Percentiles rank a stretch among this genome's conserved stretches.
Evolutionary conservation across 768 basidiomycete genomes (phyloP).

Genomic region (Chiua virens): DNA sequence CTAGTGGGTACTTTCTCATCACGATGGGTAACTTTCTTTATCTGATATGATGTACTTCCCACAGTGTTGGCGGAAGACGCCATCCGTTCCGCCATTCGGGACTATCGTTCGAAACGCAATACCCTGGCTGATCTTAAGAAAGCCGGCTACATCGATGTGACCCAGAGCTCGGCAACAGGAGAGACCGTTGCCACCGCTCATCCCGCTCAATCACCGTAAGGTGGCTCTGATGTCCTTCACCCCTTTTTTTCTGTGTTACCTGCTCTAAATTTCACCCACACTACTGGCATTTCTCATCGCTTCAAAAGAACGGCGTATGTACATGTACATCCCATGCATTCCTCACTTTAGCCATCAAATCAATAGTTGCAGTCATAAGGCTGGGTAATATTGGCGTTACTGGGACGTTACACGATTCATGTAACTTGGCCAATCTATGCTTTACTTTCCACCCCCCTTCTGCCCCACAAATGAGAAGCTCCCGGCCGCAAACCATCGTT

Average conservation of each 20-base stretch:
- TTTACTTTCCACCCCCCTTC: constrained; percentile 36
- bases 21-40: constrained; percentile 7
- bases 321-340: constrained; percentile 13
- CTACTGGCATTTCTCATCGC: constrained; percentile 17
- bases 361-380: not conserved
- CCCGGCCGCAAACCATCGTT: constrained; percentile 91
- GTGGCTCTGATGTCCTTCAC: not conserved
- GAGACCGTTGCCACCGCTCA: constrained; percentile 55
- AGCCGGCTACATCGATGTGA: constrained; percentile 68
- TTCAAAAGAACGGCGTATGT: constrained; percentile 14
- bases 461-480: constrained; percentile 78
- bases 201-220: constrained; percentile 36
- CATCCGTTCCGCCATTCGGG: constrained; percentile 95
- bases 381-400: not conserved
- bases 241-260: not conserved
- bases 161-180: constrained; percentile 54
- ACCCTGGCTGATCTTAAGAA: constrained; percentile 50
- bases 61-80: constrained; percentile 97
- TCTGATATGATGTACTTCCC: constrained; percentile 26
- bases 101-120: constrained; percentile 86
- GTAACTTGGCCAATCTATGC: constrained; percentile 18
- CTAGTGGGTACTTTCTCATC: constrained; percentile 57
- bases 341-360: constrained; percentile 3
- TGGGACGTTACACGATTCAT: not conserved
- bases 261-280: constrained; percentile 1